Base-by-base conservation (phyloP, 345 rosid genomes). In the Eutrema heterophyllum region DNA sequence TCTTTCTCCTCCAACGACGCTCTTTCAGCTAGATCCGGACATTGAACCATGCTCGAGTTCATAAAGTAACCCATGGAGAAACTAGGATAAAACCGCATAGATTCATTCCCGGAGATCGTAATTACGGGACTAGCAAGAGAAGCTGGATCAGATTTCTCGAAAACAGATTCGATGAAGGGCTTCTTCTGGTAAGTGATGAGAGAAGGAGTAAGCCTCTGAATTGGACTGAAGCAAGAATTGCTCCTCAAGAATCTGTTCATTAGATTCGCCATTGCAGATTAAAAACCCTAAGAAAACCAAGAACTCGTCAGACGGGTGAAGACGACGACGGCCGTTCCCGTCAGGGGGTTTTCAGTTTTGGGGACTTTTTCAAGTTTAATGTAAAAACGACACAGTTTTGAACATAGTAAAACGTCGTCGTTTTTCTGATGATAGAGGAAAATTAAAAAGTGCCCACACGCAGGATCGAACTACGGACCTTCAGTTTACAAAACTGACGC, bases 401-500 rank as follows among this genome's bases (percentile, higher is more conserved):
- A 30, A 24, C 14, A 0, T 4, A 16, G 0, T 0, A 7, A 62
- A 32, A 65, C 70, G 77, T 4, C n/a, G 51, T 5, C 72, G 75
- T 76, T 27, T n/a, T n/a, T n/a, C n/a, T n/a, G n/a, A n/a, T 0
- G 9, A 36, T 30, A 18, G 26, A 49, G 0, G 1, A 12, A 6
- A 29, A 44, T 0, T 2, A 66, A 78, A 78, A 59, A 38, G 24
- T 87, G 93, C 92, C 89, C 89, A 71, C 84, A 85, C 79, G 89
- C 87, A 86, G 83, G 87, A 86, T 87, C 83, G 90, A 87, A 89
- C 91, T 84, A 82, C 89, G 78, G 83, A 87, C 93, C 89, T 89
- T 84, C 88, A 81, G 90, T 86, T 89, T 86, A 82, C 89, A 83
- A 88, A 88, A 85, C 92, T 89, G 86, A 83, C 89, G 92, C 87